Base-by-base conservation (phyloP, 176 grass and related monocot genomes). In the Eleusine coracana region DNA sequence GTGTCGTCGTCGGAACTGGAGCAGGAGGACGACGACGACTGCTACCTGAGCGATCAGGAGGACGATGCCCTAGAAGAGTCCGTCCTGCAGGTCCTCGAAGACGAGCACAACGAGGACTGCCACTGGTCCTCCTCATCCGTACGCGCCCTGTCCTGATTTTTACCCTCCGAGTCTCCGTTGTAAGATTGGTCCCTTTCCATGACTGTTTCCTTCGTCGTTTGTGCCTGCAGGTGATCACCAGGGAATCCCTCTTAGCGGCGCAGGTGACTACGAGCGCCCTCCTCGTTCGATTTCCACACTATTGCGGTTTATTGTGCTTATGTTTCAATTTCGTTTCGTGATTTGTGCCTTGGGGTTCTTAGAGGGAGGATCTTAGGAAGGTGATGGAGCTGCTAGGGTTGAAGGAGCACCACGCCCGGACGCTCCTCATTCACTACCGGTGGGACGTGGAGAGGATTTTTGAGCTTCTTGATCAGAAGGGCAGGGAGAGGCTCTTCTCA, bases 401-500 rank as follows among this genome's bases (percentile, higher is more conserved):
- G 73, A 89, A 82, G 48, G 96, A 98, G 82, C 90, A 95, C 79
- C 87, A 98, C 15, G 96, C 96, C 20, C 85, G 96, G 84, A 98
- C 96, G 40, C 91, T 98, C 8, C 90, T 98, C 40, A 98, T 98
- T 77, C 91, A 93, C 87, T 91, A 95, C 87, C 87, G 92, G 7
- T 98, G 96, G 96, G 89, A 95, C 36, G 96, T 98, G 3, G 92
- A 95, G 83, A 89, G 92, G 85, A 95, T 98, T 74, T 98, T 98
- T 45, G 96, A 98, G 83, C 76, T 98, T 75, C 91, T 98, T 9
- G 92, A 98, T 86, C 96, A 91, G 79, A 98, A 98, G 82, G 96
- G 92, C 36, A 91, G 77, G 66, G 87, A 93, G 21, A 90, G 89
- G 77, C 85, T 98, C 46, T 98, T 98, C 75, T 89, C 87, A 0